Percentiles rank a stretch among this genome's conserved stretches.
These are phyloP conservation scores for Diplotaxis tenuifolia DNA, from an alignment of 345 rosid species.

Conservation along the genomic window DNA sequence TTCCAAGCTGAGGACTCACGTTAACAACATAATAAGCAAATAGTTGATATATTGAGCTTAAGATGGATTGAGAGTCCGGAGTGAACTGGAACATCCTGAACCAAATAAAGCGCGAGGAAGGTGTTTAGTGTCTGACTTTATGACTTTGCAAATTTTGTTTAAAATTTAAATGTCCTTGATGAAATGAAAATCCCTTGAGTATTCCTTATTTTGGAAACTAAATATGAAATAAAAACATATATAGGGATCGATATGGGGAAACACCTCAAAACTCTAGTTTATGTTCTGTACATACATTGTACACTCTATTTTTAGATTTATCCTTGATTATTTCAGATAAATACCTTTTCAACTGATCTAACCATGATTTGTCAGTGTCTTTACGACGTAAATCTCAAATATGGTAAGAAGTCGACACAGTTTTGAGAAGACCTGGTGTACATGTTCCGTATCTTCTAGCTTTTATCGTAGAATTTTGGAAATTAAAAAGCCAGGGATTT, in stretches of 20 bases:
- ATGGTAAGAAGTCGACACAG: neutral
- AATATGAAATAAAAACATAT: neutral
- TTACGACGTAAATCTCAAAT: neutral
- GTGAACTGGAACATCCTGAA: neutral
- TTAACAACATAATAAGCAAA: neutral
- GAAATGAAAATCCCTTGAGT: neutral
- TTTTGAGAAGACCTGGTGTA: neutral
- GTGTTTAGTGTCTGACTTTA: neutral
- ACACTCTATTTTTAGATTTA: neutral
- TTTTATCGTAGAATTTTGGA: neutral
- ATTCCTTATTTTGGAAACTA: neutral
- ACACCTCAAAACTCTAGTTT: neutral
- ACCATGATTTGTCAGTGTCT: neutral
- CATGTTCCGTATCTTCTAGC: neutral
- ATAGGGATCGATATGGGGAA: neutral
- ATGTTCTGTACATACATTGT: constrained; percentile 5
- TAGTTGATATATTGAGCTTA: neutral
- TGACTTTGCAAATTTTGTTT: neutral
- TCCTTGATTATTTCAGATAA: constrained; percentile 9
- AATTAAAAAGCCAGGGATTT: neutral
- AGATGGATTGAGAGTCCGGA: neutral
- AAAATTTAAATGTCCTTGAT: neutral
- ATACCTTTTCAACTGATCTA: neutral
- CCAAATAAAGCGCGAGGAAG: neutral
- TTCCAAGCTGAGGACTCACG: neutral